Percentiles rank a stretch among this genome's conserved stretches.
Conservation (phyloP, 768 basidiomycete genomes). For the Sporobolomyces phaffii region DNA sequence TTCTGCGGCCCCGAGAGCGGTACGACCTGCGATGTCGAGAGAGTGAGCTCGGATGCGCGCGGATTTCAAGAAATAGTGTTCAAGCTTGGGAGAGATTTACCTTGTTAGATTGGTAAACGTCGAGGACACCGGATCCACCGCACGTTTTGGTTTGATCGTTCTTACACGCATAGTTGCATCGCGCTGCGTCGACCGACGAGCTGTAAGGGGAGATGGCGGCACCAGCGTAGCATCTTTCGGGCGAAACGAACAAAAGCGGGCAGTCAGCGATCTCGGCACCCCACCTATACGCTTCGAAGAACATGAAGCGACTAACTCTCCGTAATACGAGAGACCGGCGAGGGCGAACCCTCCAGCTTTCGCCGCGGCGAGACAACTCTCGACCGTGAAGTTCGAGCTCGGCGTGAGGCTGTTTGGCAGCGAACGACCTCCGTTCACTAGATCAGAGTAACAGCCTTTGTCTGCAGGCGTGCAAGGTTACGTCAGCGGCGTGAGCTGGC, state of each 20-base stretch:
- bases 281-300: too few species aligned
- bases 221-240: constrained; percentile 1
- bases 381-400: not conserved
- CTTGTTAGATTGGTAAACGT: constrained; percentile 19
- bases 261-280: too few species aligned
- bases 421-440: constrained; percentile 17
- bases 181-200: not conserved
- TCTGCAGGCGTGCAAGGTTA: not conserved
- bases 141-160: constrained; percentile 13
- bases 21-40: not conserved
- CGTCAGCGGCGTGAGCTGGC: not conserved
- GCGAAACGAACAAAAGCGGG: too few species aligned
- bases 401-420: constrained; percentile 9
- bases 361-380: constrained; percentile 9
- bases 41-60: not conserved
- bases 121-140: constrained; percentile 16
- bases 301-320: constrained; percentile 28
- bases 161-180: constrained; percentile 14
- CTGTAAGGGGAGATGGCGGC: constrained; percentile 4
- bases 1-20: constrained; percentile 3
- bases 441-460: constrained; percentile 22
- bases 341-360: constrained; percentile 2
- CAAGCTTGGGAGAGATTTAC: constrained; percentile 8
- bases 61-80: too few species aligned
- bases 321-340: constrained; percentile 17